Conservation (phyloP, 306 rosid species). For the Senna tora region DNA sequence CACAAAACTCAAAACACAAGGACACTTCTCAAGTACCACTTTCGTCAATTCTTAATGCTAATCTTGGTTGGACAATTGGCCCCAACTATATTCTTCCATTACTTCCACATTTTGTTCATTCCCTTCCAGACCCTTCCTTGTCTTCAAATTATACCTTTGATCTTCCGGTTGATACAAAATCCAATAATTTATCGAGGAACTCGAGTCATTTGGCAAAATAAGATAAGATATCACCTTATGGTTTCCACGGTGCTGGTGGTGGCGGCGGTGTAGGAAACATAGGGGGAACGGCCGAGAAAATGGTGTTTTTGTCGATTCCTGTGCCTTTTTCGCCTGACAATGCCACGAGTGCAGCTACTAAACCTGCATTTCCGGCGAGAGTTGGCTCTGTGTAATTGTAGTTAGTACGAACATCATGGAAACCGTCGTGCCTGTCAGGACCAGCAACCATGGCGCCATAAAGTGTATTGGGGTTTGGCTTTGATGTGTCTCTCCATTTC, state of each 20-base stretch:
- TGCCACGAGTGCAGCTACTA: slow-evolving; percentile 77
- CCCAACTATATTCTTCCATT: neutral
- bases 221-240: slow-evolving; percentile 44
- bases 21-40: slow-evolving; percentile 18
- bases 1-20: slow-evolving; percentile 44
- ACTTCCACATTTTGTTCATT: slow-evolving; percentile 1
- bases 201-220: slow-evolving; percentile 36
- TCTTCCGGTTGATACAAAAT: slow-evolving; percentile 32
- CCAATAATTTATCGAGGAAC: slow-evolving; percentile 38
- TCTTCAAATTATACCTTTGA: slow-evolving; percentile 32
- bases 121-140: neutral
- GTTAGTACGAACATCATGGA: slow-evolving; percentile 74
- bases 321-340: slow-evolving; percentile 65
- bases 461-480: slow-evolving; percentile 69
- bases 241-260: slow-evolving; percentile 92
- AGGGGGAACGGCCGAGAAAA: slow-evolving; percentile 82
- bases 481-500: slow-evolving; percentile 73
- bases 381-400: slow-evolving; percentile 91
- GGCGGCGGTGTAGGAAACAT: slow-evolving; percentile 93
- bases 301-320: slow-evolving; percentile 75
- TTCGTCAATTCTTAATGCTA: slow-evolving; percentile 30
- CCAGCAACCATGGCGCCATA: slow-evolving; percentile 91
- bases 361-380: slow-evolving; percentile 83
- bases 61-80: neutral
- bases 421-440: slow-evolving; percentile 77